Conservation (phyloP, 2,329 filamentous ascomycete species). For the Calonectria fujianensis region DNA sequence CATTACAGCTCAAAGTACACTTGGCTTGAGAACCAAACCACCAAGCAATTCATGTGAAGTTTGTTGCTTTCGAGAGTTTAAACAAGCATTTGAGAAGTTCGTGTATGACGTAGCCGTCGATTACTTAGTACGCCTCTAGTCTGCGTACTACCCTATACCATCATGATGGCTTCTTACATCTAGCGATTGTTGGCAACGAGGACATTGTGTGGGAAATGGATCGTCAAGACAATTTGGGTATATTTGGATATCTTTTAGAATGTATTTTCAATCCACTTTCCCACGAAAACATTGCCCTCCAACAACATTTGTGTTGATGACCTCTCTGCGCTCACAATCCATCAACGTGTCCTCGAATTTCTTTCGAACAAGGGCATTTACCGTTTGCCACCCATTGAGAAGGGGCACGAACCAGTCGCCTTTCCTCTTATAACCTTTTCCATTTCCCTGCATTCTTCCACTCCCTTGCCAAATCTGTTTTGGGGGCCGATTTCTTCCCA, state of each 20-base stretch:
- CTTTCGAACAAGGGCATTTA: background rate
- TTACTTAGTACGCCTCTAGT: background rate
- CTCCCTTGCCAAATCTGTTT: constrained; percentile 70
- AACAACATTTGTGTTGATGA: background rate
- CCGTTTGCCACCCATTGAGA: constrained; percentile 37
- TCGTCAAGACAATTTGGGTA: background rate
- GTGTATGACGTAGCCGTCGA: constrained; percentile 8
- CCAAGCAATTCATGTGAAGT: background rate
- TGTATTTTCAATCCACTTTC: background rate
- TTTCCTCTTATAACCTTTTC: constrained; percentile 57
- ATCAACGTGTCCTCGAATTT: too few species aligned
- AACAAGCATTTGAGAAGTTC: background rate
- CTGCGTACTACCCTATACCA: background rate
- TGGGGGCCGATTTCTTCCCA: constrained; percentile 78
- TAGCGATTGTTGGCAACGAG: background rate
- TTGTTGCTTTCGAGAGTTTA: constrained; percentile 3
- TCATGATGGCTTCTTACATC: background rate
- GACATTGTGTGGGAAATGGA: background rate
- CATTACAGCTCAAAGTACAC: constrained; percentile 33
- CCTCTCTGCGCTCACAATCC: background rate
- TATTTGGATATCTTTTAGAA: background rate
- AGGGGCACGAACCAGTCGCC: constrained; percentile 68
- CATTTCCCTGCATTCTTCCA: constrained; percentile 62
- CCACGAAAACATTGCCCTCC: background rate
- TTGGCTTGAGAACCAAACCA: background rate